Base-by-base conservation (phyloP, 164 flowering plant species). In the Malania oleifera region DNA sequence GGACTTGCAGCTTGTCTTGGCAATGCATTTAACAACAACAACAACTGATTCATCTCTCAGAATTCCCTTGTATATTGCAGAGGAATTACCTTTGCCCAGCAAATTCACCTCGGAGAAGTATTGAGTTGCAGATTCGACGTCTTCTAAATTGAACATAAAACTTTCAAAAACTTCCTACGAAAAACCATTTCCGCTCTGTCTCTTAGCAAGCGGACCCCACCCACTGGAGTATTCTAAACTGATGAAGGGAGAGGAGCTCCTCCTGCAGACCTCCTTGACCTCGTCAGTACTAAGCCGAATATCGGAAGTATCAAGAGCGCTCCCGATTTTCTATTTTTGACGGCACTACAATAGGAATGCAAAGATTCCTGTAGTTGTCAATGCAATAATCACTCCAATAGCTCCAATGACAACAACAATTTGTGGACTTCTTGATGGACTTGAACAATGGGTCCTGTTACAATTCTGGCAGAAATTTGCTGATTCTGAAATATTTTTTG, bases 111-210 rank as follows among this genome's bases (percentile, higher is more conserved):
- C 95, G 0, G 95, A 82, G 69, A 95, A 95, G 73, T 81, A 77
- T 72, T 84, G 95, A 0, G 99, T 86, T 11, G 99, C 97, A 8
- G 83, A 78, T 63, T 95, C 99, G 5, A 95, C 85, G 38, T 88
- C 97, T 52, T 95, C 95, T 23, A 91, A 61, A 64, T 85, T 88
- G 64, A 80, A 79, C 78, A 74, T 73, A 31, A 77, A 82, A 47
- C 76, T 81, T 63, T 82, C 81, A 28, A 82, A 54, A 44, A 74
- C 73, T 66, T 93, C 97, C 28, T 81, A 91, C 2, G 83, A 77
- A 67, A 73, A 72, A 17, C 79, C 83, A 59, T 15, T 70, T 5
- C 75, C 73, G 23, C 44, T 74, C 14, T 64, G 67, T 17, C 84
- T 75, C 62, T 74, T 78, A 13, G 81, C 87, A 65, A 91, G 31